Evolutionary conservation across 139 green algal species (phyloP), one percentile per base, ranked within the genome.

Genomic region (Chlorella sp.): DNA sequence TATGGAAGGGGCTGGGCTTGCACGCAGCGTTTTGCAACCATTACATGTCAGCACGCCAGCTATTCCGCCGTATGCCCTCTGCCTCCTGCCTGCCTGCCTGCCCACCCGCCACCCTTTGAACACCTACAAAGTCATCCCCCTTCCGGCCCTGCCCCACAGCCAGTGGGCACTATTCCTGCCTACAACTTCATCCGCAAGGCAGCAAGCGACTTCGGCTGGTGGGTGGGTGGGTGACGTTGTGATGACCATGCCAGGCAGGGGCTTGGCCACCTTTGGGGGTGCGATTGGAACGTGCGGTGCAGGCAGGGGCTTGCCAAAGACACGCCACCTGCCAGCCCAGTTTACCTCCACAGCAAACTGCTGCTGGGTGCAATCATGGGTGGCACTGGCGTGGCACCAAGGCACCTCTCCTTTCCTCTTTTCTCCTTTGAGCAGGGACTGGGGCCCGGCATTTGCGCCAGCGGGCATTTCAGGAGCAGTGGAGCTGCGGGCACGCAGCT

Each of bases 181-280:
- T 98, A 96, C 93, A 97, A 96, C 92, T 97, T 97, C 79, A 83
- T 96, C 22, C 91, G 96, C 80, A 98, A 98, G 88, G 91, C 96
- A 1, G 94, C 94, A 4, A 94, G 90, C 66, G 95, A 97, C 87
- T 97, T 97, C 93, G 90, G 83, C n/a, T 83, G 78, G 48, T 57
- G 48, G 48, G 48, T 57, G 48, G 48, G 48, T 9, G 48, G 48
- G 48, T 57, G 48, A 9, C n/a, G n/a, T n/a, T n/a, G n/a, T n/a
- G n/a, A n/a, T 57, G 5, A 57, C 48, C 7, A 57, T 57, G 48
- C 9, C 48, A 9, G 48, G 48, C 48, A 57, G 9, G n/a, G n/a
- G n/a, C n/a, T n/a, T n/a, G n/a, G n/a, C n/a, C 48, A 9, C 48
- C 9, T 9, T 9, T 57, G 48, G 48, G 48, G 7, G 5, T 57